Evolutionary conservation across 768 basidiomycete genomes (phyloP), one percentile per base, ranked within the genome.

Genomic region (Phallus indusiatus): DNA sequence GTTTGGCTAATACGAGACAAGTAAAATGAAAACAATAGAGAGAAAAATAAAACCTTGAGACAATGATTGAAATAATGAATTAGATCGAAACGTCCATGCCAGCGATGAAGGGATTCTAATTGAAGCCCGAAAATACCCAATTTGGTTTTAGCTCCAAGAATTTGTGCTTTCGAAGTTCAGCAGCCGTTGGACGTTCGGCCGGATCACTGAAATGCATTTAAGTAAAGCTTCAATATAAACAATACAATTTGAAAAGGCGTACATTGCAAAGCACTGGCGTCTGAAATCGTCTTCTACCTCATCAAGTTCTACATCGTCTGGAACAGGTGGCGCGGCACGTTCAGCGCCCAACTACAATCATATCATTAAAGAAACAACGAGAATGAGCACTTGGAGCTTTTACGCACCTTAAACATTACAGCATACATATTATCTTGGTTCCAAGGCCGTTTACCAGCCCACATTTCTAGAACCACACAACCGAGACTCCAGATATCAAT

Each of bases 401-500:
- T 54, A 12, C 78, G 59, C 67, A 92, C 94, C 80, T 94, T 91
- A 72, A 90, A 89, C 86, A 99, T 90, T 60, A 97, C 94, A 1
- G 90, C 86, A 61, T 97, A 81, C 63, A 82, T 83, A 71, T 94
- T 90, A 64, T 94, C 88, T 28, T 90, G 87, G 24, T 78, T 83
- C 96, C 96, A 99, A 2, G 96, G 96, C 49, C 94, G 76, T 68
- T 84, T 81, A n/a, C 96, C 96, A 20, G 90, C 89, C 86, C 93
- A 95, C 96, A 99, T 99, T 72, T 99, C 96, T 63, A 97, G 78
- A 16, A 95, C 88, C n/a, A 98, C 90, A 74, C 96, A 99, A 1
- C 96, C 96, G 5, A 98, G 81, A 70, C 92, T 94, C 96, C 96
- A 99, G 64, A 99, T 95, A 68, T 99, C 96, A 53, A 96, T 85